Conservation (phyloP, 768 basidiomycete species). For the Agrocybe pediades region DNA sequence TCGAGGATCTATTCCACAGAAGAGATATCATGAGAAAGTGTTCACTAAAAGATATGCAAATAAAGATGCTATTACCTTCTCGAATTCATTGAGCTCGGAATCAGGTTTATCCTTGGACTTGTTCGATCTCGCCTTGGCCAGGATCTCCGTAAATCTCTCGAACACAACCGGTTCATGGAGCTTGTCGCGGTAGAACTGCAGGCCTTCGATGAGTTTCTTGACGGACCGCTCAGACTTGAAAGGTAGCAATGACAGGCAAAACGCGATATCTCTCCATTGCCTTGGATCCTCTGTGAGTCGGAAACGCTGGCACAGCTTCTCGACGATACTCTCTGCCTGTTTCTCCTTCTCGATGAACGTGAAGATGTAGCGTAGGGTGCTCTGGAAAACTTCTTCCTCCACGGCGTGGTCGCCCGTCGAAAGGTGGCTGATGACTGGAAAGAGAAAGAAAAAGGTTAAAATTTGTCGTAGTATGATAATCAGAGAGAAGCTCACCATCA, state of each 20-base stretch:
- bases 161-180: conserved; percentile 86
- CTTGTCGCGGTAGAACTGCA: conserved; percentile 96
- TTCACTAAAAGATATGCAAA: too few relatives aligned
- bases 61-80: conserved; percentile 56
- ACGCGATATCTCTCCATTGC: conserved; percentile 98
- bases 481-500: conserved; percentile 60
- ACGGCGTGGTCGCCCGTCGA: conserved; percentile 90
- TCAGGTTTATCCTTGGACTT: conserved; percentile 94
- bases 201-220: conserved; percentile 92
- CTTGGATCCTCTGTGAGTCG: conserved; percentile 82
- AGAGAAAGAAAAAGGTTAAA: conserved; percentile 9
- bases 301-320: conserved; percentile 97
- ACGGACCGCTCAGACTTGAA: conserved; percentile 97
- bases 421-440: conserved; percentile 90
- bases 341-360: conserved; percentile 98
- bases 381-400: conserved; percentile 89
- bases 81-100: conserved; percentile 93
- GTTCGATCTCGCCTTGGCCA: conserved; percentile 90
- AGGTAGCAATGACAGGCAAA: conserved; percentile 89
- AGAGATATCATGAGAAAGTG: neutral
- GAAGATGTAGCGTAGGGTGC: conserved; percentile 94
- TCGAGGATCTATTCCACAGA: conserved; percentile 69
- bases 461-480: neutral
- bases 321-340: conserved; percentile 96
- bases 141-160: conserved; percentile 82